Evolutionary conservation across 345 rosid species (phyloP).

Genomic region (Hirschfeldia incana): DNA sequence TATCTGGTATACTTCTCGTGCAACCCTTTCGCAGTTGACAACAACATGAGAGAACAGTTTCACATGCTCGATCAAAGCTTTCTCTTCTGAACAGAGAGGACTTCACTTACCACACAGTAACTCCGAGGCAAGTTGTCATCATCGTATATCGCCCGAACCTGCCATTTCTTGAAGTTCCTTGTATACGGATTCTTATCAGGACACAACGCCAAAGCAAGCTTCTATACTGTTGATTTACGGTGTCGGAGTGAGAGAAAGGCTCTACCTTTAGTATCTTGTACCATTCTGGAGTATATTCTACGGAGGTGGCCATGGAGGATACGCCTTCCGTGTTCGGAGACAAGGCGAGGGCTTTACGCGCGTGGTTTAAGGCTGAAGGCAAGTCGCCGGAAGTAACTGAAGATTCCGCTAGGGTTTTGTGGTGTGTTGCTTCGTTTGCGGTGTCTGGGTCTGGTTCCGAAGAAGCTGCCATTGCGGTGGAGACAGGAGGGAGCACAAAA

Average conservation of each 20-base stretch:
- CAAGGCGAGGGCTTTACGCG: slow-evolving; percentile 62
- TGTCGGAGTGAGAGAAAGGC: slow-evolving; percentile 69
- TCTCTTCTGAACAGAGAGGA: slow-evolving; percentile 51
- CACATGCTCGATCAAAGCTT: slow-evolving; percentile 46
- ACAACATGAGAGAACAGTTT: slow-evolving; percentile 69
- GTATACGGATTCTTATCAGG: slow-evolving; percentile 73
- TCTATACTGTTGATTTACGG: slow-evolving; percentile 71
- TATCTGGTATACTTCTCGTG: slow-evolving; percentile 69
- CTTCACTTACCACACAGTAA: slow-evolving; percentile 80
- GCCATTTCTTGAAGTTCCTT: slow-evolving; percentile 75
- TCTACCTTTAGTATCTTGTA: slow-evolving; percentile 81
- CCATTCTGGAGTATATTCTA: slow-evolving; percentile 61
- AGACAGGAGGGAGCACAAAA: background rate
- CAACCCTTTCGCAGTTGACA: slow-evolving; percentile 76
- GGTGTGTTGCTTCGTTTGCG: slow-evolving; percentile 54
- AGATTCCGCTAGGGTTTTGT: slow-evolving; percentile 55
- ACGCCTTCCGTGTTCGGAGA: slow-evolving; percentile 58
- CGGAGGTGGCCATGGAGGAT: slow-evolving; percentile 65
- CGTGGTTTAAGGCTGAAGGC: slow-evolving; percentile 61
- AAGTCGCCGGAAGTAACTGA: slow-evolving; percentile 52
- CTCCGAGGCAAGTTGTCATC: slow-evolving; percentile 70
- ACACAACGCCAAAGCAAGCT: slow-evolving; percentile 66
- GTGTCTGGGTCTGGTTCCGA: slow-evolving; percentile 30
- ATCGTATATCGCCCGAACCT: slow-evolving; percentile 71
- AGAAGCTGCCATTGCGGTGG: slow-evolving; percentile 25